A percentile compares a stretch with the other conserved stretches of the same genome.
These are phyloP conservation scores for Lotmaria passim DNA, from an alignment of 208 protist species.

Conservation along the genomic window DNA sequence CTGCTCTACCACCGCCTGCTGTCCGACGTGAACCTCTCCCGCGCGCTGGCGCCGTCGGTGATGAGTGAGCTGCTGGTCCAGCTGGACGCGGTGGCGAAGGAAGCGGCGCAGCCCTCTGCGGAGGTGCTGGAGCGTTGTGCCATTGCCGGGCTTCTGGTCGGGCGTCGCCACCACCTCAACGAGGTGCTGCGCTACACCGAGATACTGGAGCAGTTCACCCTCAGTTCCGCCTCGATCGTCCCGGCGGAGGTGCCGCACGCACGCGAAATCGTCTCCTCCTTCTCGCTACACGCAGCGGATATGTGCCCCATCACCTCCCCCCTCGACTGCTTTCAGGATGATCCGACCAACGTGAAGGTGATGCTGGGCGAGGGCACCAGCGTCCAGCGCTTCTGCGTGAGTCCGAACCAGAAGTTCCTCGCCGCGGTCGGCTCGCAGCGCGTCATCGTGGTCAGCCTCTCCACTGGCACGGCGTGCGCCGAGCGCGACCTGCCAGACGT, in stretches of 20 bases:
- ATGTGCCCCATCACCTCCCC: slow-evolving; percentile 59
- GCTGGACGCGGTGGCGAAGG: slow-evolving; percentile 33
- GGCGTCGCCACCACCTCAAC: slow-evolving; percentile 48
- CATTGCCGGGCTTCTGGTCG: slow-evolving; percentile 67
- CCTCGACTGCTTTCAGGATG: slow-evolving; percentile 70
- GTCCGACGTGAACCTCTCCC: slow-evolving; percentile 41
- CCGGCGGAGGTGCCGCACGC: slow-evolving; percentile 48
- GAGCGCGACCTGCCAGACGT: slow-evolving; percentile 43
- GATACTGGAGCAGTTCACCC: slow-evolving; percentile 57
- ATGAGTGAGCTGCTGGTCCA: slow-evolving; percentile 37
- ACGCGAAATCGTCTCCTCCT: slow-evolving; percentile 49
- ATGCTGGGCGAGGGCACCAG: slow-evolving; percentile 65
- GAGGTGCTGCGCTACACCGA: slow-evolving; percentile 71
- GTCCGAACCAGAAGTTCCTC: slow-evolving; percentile 58
- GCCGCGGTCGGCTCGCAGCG: slow-evolving; percentile 53
- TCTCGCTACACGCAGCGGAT: slow-evolving; percentile 41
- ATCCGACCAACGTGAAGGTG: slow-evolving; percentile 51
- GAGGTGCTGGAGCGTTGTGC: slow-evolving; percentile 49
- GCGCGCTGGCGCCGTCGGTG: slow-evolving; percentile 26
- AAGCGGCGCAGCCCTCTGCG: slow-evolving; percentile 25
- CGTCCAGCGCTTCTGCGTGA: slow-evolving; percentile 79
- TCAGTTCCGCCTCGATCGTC: slow-evolving; percentile 32
- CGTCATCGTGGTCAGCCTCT: slow-evolving; percentile 50
- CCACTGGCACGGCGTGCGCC: slow-evolving; percentile 44
- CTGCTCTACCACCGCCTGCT: slow-evolving; percentile 36